Evolutionary conservation across 805 yeast genomes (phyloP), one percentile per base, ranked within the genome.

Genomic region (Torulaspora microellipsoides): DNA sequence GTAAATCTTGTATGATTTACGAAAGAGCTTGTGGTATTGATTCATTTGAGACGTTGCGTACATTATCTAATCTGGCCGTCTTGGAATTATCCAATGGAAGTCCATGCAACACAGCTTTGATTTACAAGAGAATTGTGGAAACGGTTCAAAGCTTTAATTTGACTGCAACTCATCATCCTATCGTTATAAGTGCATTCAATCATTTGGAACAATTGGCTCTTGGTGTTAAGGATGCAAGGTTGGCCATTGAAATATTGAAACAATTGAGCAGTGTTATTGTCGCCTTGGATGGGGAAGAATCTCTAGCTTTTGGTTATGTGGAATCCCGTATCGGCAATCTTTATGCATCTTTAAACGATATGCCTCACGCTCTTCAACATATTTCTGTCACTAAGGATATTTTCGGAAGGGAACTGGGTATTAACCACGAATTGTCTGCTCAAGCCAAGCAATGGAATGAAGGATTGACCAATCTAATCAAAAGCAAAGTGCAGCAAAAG

Each of bases 1-100:
- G 93, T 54, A 82, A 78, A 60, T 78, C 96, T 1, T 75, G 80
- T 48, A 69, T 78, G 31, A 78, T 89, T 48, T 73, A 81, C 47
- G 98, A 91, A 71, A 80, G 98, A 67, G 73, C 81, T 10, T 64
- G 71, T 40, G 99, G 99, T 48, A 64, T 80, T 49, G 98, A 91
- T 59, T 77, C 93, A 11, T 77, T 76, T 56, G 91, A 88, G 51
- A 76, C 90, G 20, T 64, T 87, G 31, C 75, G 87, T 52, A 71
- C 86, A 32, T 77, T 83, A 60, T 72, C 81, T 54, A 88, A 87
- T 65, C 68, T 90, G 52, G 95, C 93, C 1, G 76, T 73, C 57
- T 74, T 76, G 56, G 96, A 90, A 64, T 68, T 79, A 32, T 67
- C 77, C 8, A 76, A 77, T 52, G 78, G 78, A 29, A 77, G 80